Evolutionary conservation across 2,329 filamentous ascomycete genomes (phyloP), one percentile per base, ranked within the genome.

Genomic region (Fusarium sp.): DNA sequence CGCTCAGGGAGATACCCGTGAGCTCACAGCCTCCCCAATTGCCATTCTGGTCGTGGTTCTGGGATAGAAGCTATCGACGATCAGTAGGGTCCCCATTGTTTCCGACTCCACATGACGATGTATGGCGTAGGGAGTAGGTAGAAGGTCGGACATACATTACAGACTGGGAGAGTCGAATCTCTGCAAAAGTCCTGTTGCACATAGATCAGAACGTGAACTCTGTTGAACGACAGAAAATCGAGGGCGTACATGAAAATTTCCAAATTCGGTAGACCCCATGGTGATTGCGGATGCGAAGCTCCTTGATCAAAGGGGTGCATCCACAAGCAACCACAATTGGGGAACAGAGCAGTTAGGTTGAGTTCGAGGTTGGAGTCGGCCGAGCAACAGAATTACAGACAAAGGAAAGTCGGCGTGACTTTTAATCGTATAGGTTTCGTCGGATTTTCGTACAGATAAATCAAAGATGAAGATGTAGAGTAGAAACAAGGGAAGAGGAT

Each of bases 131-230:
- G 24, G 38, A 58, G 28, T 47, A 59, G 33, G 33, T 38, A 59
- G 24, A 28, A 54, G 65, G 53, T 72, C 57, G 60, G 39, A 89
- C 92, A 78, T 88, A 95, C 93, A 88, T 95, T 95, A 87, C 93
- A 96, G 78, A 95, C 86, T 61, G 93, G 93, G 78, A 95, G 86
- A 65, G 93, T 95, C 77, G 93, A 93, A 84, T 95, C 93, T 81
- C 89, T 91, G 87, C 93, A 96, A 82, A 96, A 95, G 80, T 92
- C 85, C 93, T 95, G 79, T 79, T 55, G 58, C 75, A 69, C 69
- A 64, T 61, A 67, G 73, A 79, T 77, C 71, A 68, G 65, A 47
- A 61, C 22, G 45, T 58, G 45, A 55, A 57, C 33, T 44, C 48
- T 41, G 36, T 56, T 61, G 30, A 65, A 65, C 51, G 7, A 41